Conservation (phyloP, 2,329 filamentous ascomycete genomes). For the Aspergillus ustus region DNA sequence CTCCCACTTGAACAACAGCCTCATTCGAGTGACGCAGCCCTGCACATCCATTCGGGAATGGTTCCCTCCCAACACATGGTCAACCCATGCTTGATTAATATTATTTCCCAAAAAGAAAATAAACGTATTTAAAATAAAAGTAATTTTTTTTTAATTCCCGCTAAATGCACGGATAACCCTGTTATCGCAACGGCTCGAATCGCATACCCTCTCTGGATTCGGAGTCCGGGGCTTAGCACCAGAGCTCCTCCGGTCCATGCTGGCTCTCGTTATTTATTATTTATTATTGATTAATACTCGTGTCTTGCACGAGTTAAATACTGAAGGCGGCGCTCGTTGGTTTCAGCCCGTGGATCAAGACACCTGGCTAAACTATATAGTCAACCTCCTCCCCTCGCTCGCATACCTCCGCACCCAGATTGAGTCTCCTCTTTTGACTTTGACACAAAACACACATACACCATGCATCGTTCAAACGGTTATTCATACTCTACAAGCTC, state of each 20-base stretch:
- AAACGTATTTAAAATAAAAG: slow-evolving; percentile 13
- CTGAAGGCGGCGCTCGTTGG: slow-evolving; percentile 19
- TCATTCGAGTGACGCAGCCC: slow-evolving; percentile 31
- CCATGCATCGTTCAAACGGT: slow-evolving; percentile 39
- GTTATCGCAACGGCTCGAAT: slow-evolving; percentile 30
- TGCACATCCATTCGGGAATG: slow-evolving; percentile 29
- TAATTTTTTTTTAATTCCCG: slow-evolving; percentile 4
- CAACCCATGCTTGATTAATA: slow-evolving; percentile 21
- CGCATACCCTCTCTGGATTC: slow-evolving; percentile 17
- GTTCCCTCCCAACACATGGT: slow-evolving; percentile 32
- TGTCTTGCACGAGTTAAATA: slow-evolving; percentile 23
- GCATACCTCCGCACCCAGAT: slow-evolving; percentile 3
- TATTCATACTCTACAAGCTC: slow-evolving; percentile 45
- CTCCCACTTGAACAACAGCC: slow-evolving; percentile 23
- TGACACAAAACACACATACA: slow-evolving; percentile 11
- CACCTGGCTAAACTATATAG: slow-evolving; percentile 30
- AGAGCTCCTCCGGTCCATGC: slow-evolving; percentile 22
- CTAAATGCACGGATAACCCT: slow-evolving; percentile 26
- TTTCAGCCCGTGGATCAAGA: slow-evolving; percentile 18
- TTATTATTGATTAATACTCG: background rate
- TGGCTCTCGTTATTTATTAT: slow-evolving; percentile 24
- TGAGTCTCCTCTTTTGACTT: slow-evolving; percentile 3
- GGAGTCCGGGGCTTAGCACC: slow-evolving; percentile 29
- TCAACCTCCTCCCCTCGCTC: slow-evolving; percentile 20
- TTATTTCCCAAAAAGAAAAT: slow-evolving; percentile 12